Evolutionary conservation across 2,329 filamentous ascomycete species (phyloP).

Genomic region (Phyllosticta capitalensis): DNA sequence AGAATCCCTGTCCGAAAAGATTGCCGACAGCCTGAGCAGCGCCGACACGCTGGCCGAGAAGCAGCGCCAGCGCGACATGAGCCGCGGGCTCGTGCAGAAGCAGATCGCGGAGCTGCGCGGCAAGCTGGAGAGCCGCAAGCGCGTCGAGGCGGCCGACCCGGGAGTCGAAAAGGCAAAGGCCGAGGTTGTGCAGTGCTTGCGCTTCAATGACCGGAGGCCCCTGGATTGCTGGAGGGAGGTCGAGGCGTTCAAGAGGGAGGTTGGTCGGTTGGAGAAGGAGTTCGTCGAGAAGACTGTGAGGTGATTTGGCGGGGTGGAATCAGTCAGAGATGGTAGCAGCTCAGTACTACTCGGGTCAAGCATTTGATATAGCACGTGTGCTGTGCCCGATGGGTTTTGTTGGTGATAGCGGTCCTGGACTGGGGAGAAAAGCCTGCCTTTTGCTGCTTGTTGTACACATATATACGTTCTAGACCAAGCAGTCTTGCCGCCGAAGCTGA

Average conservation of each 20-base stretch:
- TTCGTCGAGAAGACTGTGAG: conserved; percentile 77
- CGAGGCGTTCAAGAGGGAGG: conserved; percentile 80
- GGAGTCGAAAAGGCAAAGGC: conserved; percentile 64
- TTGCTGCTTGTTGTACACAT: no score
- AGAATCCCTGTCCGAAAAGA: conserved; percentile 25
- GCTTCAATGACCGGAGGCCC: conserved; percentile 75
- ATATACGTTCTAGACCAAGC: not conserved
- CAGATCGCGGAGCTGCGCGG: conserved; percentile 48
- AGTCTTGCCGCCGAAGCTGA: not conserved
- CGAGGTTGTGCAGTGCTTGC: conserved; percentile 70
- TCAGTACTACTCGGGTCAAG: no score
- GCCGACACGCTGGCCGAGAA: conserved; percentile 30
- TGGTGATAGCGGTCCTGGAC: no score
- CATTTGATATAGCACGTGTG: no score
- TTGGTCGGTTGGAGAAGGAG: conserved; percentile 70
- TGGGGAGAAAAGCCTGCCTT: no score
- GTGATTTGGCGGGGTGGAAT: conserved; percentile 22
- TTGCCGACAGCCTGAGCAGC: conserved; percentile 26
- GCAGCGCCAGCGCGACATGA: conserved; percentile 37
- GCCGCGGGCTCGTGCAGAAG: conserved; percentile 43
- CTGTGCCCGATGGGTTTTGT: not conserved
- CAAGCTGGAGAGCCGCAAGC: conserved; percentile 45
- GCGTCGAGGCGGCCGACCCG: conserved; percentile 55
- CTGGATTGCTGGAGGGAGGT: conserved; percentile 94
- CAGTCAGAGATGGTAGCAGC: no score